Evolutionary conservation across 2,329 filamentous ascomycete genomes (phyloP), one percentile per base, ranked within the genome.

Genomic region (Colletotrichum coccodes): DNA sequence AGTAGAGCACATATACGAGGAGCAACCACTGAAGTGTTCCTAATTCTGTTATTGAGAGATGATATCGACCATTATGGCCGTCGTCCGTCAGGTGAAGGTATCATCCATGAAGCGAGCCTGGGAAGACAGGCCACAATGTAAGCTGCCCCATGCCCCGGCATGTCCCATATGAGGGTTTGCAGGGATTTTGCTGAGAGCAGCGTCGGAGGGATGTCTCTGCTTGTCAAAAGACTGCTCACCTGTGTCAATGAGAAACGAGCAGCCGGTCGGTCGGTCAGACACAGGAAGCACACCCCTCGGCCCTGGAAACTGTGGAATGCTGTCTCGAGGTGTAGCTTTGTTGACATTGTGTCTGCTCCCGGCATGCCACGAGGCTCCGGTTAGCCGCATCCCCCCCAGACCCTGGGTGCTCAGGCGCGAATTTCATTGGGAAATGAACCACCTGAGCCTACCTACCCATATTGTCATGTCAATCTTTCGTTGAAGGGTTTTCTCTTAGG

Each of bases 91-190:
- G 60, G 53, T 54, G 34, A 60, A 60, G 60, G 60, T 68, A 64
- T 64, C 11, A 64, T 50, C 54, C 61, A 56, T 64, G 61, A 34
- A 59, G 49, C n/a, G n/a, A n/a, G n/a, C n/a, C n/a, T n/a, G n/a
- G 28, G 44, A 38, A 21, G 23, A 30, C 28, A n/a, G n/a, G n/a
- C 23, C 16, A 46, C 47, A 32, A 65, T 56, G 54, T 49, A 57
- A 34, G 21, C 50, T 36, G 38, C 36, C 32, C 61, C 54, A 52
- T 60, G 65, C 47, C 65, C 60, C 60, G 60, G 65, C 54, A 64
- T 56, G 30, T 65, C 65, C 60, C 60, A 60, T 60, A 68, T 40
- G 47, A 65, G 34, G 52, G 26, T 14, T 36, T 14, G 60, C 49
- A 54, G 38, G 40, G 38, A 21, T 42, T 54, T 28, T 16, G 32